phyloP scores from a whole-genome alignment of 2,329 filamentous ascomycete species.

The Sodiomyces alkalinus region DNA sequence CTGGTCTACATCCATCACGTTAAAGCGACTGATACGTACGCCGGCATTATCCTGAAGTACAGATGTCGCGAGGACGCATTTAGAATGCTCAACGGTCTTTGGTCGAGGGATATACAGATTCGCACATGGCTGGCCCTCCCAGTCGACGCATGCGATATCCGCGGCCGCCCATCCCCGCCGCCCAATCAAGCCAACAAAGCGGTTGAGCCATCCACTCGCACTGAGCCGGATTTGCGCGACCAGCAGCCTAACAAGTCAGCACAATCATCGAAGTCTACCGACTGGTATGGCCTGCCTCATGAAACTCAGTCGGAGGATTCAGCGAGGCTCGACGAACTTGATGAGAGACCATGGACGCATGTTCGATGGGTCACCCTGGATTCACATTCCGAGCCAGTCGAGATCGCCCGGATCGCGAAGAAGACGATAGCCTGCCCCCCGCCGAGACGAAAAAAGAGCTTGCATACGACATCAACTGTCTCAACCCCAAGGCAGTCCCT shows the following conservation, averaged over 20 bases:
- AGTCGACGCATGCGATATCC: conserved; percentile 76
- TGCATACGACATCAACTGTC: conserved; percentile 46
- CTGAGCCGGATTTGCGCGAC: conserved; percentile 26
- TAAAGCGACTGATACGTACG: conserved; percentile 69
- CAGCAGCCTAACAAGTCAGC: too few relatives aligned
- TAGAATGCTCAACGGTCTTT: conserved; percentile 79
- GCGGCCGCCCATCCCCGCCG: conserved; percentile 52
- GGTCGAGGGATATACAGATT: conserved; percentile 85
- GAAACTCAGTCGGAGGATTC: conserved; percentile 21
- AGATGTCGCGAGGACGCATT: conserved; percentile 73
- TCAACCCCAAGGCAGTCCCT: conserved; percentile 54
- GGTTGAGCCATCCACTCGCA: too few relatives aligned
- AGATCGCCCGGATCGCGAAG: conserved; percentile 73
- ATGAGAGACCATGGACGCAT: conserved; percentile 67
- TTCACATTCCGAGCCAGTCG: conserved; percentile 50
- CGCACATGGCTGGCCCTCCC: conserved; percentile 71
- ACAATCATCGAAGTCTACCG: too few relatives aligned
- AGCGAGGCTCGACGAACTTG: too few relatives aligned
- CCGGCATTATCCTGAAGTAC: conserved; percentile 80
- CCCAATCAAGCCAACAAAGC: conserved; percentile 27
- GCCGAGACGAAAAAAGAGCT: conserved; percentile 74
- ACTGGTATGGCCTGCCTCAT: conserved; percentile 7
- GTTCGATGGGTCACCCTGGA: conserved; percentile 81
- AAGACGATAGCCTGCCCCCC: conserved; percentile 83
- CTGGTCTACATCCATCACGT: conserved; percentile 87